Conservation (phyloP, 83 land plant genomes). For the Thuja plicata region DNA sequence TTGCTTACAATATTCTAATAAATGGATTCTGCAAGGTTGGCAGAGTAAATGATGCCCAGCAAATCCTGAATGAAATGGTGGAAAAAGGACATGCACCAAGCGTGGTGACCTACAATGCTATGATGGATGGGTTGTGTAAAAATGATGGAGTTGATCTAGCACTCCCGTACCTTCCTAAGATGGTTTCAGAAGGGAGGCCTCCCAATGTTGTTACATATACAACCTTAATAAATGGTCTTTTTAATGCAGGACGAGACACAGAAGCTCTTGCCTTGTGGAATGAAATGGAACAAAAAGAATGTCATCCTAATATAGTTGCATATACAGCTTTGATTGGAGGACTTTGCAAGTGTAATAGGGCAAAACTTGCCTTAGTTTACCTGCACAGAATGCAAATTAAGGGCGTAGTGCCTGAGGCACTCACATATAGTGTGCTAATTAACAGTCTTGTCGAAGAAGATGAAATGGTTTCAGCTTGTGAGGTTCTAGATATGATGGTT, state of each 20-base stretch:
- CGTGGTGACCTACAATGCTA: conserved; percentile 48
- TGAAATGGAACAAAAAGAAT: conserved; percentile 44
- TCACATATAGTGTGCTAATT: conserved; percentile 35
- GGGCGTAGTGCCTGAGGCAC: conserved; percentile 28
- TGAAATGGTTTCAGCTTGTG: conserved; percentile 26
- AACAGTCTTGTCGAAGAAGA: conserved; percentile 28
- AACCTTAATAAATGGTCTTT: conserved; percentile 53
- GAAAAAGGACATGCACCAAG: conserved; percentile 50
- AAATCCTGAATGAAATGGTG: conserved; percentile 45
- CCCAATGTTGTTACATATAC: conserved; percentile 45
- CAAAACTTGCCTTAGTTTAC: conserved; percentile 30
- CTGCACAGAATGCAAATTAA: conserved; percentile 37
- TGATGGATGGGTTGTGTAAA: conserved; percentile 65
- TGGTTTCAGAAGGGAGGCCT: conserved; percentile 30
- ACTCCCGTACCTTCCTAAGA: conserved; percentile 32
- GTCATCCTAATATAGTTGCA: conserved; percentile 50
- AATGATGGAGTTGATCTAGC: conserved; percentile 36
- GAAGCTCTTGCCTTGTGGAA: conserved; percentile 51
- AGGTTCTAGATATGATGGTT: conserved; percentile 38
- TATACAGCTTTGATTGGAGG: conserved; percentile 56
- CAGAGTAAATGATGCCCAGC: conserved; percentile 40
- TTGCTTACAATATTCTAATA: conserved; percentile 54
- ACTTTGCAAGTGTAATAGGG: conserved; percentile 57
- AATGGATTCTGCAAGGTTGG: conserved; percentile 54
- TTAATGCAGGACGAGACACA: conserved; percentile 36